Evolutionary conservation across 1,139 yeast genomes (phyloP).

Genomic region (Arxiozyma slooffiae): DNA sequence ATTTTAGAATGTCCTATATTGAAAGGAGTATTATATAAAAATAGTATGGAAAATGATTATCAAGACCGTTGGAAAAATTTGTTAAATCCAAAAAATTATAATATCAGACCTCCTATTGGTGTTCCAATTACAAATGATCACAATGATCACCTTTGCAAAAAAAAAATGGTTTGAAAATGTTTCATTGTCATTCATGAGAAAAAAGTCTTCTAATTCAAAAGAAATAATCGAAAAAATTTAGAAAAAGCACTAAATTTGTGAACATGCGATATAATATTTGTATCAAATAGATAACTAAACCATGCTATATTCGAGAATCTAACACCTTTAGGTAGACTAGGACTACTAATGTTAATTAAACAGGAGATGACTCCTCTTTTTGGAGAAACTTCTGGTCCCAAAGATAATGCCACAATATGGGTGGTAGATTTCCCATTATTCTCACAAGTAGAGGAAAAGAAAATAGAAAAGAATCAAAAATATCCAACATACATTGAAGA

Average conservation of each 20-base stretch:
- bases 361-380: conserved; percentile 26
- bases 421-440: conserved; percentile 84
- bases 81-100: conserved; percentile 40
- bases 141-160: conserved; percentile 31
- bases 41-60: conserved; percentile 23
- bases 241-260: conserved; percentile 35
- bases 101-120: conserved; percentile 51
- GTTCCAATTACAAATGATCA: conserved; percentile 39
- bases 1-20: conserved; percentile 66
- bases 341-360: conserved; percentile 61
- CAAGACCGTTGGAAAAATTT: conserved; percentile 35
- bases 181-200: conserved; percentile 5
- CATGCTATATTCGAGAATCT: conserved; percentile 71
- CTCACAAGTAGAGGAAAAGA: conserved; percentile 44
- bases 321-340: conserved; percentile 80
- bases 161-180: conserved; percentile 37
- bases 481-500: conserved; percentile 54
- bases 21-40: conserved; percentile 36
- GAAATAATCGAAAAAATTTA: conserved; percentile 32
- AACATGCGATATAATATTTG: conserved; percentile 67
- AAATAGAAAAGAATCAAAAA: conserved; percentile 1
- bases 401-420: conserved; percentile 59
- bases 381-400: conserved; percentile 9
- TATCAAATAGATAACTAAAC: conserved; percentile 54
- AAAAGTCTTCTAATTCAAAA: conserved; percentile 28